Conservation (phyloP, 2,329 filamentous ascomycete genomes). For the Geoglossum cookeanum region DNA sequence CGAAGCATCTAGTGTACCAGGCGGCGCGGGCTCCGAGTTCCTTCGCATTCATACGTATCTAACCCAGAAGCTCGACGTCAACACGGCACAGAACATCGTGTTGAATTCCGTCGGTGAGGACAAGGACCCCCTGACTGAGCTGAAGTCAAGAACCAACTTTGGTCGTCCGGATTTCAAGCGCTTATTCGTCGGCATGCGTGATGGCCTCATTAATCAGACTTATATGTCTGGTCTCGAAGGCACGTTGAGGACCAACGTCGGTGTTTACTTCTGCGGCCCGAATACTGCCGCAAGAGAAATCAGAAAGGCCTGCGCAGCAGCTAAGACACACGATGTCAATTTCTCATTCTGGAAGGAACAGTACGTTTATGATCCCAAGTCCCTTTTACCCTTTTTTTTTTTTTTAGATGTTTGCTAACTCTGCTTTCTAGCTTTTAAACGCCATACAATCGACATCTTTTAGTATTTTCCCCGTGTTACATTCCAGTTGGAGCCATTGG, state of each 20-base stretch:
- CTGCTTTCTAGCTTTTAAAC: neutral
- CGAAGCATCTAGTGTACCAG: conserved; percentile 35
- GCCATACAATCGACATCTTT: neutral
- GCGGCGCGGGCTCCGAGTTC: conserved; percentile 59
- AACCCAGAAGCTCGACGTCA: conserved; percentile 77
- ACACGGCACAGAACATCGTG: conserved; percentile 91
- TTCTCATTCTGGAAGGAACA: conserved; percentile 99
- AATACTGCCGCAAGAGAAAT: conserved; percentile 66
- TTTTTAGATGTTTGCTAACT: neutral
- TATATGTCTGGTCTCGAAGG: conserved; percentile 72
- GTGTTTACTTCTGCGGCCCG: conserved; percentile 95
- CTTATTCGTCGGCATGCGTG: conserved; percentile 66
- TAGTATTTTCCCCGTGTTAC: neutral
- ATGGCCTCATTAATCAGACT: conserved; percentile 67
- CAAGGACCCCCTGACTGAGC: conserved; percentile 78
- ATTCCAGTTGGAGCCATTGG: neutral
- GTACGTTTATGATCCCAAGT: neutral
- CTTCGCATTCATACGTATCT: conserved; percentile 96
- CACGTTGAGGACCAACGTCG: conserved; percentile 63
- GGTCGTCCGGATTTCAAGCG: conserved; percentile 76
- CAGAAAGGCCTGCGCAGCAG: conserved; percentile 55
- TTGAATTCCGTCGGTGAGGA: conserved; percentile 83
- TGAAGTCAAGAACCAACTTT: conserved; percentile 81
- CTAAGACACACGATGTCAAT: conserved; percentile 57
- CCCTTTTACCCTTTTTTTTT: neutral